Evolutionary conservation across 352 stramenopile genomes (phyloP).

Genomic region (Plasmopara viticola): DNA sequence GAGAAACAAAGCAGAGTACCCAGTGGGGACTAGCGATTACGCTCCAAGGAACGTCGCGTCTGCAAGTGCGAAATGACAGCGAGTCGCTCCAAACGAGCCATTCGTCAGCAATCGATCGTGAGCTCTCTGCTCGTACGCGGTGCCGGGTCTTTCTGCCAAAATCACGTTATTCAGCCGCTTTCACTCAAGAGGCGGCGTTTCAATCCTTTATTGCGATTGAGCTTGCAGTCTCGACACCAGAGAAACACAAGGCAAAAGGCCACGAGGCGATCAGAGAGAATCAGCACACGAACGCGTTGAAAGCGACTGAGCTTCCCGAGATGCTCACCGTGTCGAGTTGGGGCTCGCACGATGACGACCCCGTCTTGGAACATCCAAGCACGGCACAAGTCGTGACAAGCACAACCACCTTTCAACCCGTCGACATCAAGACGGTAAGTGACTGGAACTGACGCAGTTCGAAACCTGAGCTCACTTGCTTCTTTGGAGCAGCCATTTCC

Average conservation of each 20-base stretch:
- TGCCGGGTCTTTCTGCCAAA: constrained; percentile 34
- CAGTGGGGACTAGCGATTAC: constrained; percentile 37
- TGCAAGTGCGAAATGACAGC: constrained; percentile 1
- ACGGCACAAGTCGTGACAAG: not conserved
- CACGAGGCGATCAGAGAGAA: not conserved
- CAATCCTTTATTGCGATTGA: constrained; percentile 11
- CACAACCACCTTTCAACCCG: constrained; percentile 10
- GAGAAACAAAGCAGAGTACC: constrained; percentile 16
- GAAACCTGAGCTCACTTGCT: not conserved
- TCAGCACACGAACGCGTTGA: not conserved
- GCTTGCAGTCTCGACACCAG: not conserved
- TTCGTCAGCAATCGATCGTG: not conserved
- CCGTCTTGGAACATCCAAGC: constrained; percentile 1
- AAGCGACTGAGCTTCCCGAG: constrained; percentile 5
- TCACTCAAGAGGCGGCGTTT: not conserved
- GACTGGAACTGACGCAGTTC: not conserved
- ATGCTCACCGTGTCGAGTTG: constrained; percentile 14
- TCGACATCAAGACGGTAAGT: constrained; percentile 37
- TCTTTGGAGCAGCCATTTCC: constrained; percentile 32
- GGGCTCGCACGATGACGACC: constrained; percentile 11
- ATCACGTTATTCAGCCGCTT: constrained; percentile 14
- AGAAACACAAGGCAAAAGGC: not conserved
- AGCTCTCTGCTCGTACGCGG: constrained; percentile 5
- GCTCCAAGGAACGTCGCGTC: constrained; percentile 11
- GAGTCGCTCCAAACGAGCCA: not conserved